These are phyloP conservation scores for Zizania palustris DNA, from an alignment of 202 grass and related monocot species.

Conservation along the genomic window DNA sequence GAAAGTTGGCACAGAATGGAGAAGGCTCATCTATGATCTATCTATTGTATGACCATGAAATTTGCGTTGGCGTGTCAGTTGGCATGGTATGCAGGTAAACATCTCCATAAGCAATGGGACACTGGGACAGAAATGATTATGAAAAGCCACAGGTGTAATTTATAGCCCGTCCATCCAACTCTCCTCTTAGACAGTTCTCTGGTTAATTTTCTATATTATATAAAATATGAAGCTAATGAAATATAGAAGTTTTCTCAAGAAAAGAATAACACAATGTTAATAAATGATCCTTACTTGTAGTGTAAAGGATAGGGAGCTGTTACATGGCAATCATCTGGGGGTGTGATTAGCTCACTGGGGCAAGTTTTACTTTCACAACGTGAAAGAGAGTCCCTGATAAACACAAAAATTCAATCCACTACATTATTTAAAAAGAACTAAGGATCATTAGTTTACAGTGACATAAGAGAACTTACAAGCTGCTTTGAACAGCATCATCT, in stretches of 20 bases:
- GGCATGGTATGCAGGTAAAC: conserved; percentile 2
- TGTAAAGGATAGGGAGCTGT: conserved; percentile 89
- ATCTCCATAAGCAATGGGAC: conserved; percentile 10
- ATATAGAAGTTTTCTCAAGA: conserved; percentile 4
- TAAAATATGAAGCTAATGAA: conserved; percentile 16
- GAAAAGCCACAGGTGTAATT: conserved; percentile 9
- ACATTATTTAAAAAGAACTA: conserved; percentile 43
- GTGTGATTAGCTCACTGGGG: conserved; percentile 88
- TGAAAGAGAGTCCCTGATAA: conserved; percentile 68
- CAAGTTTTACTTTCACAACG: conserved; percentile 90
- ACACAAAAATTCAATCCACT: conserved; percentile 42
- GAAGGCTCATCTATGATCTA: neutral
- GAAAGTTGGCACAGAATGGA: neutral
- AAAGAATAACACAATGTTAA: conserved; percentile 42
- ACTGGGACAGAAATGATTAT: conserved; percentile 10
- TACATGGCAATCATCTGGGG: conserved; percentile 98
- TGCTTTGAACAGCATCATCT: conserved; percentile 73
- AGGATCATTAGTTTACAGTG: conserved; percentile 33
- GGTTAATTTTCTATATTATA: neutral
- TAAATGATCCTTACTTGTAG: conserved; percentile 67
- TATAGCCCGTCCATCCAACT: neutral
- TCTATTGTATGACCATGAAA: conserved; percentile 10
- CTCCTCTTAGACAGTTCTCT: conserved; percentile 2
- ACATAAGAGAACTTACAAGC: conserved; percentile 68
- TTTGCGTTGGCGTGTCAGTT: conserved; percentile 1